A percentile compares a stretch with the other conserved stretches of the same genome.
Conservation (phyloP, 2,329 filamentous ascomycete genomes). For the Ascochyta viciae-villosae region DNA sequence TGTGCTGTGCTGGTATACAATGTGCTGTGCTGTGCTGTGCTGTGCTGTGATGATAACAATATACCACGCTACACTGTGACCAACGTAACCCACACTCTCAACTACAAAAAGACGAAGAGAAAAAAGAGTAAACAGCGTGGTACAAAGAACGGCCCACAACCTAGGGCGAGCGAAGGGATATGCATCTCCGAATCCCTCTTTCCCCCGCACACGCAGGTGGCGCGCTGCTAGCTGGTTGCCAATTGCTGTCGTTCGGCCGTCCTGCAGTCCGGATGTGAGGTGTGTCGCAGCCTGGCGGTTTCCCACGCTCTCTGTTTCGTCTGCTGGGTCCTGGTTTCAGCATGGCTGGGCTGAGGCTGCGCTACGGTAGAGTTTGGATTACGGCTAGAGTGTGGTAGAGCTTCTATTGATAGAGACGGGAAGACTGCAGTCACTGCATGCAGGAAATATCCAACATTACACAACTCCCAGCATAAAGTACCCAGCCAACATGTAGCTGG, state of each 20-base stretch:
- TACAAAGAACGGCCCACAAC: background rate
- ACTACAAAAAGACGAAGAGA: background rate
- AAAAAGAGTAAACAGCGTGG: background rate
- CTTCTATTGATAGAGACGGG: no score
- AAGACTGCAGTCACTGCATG: no score
- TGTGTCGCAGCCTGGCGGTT: slow-evolving; percentile 26
- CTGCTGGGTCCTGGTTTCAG: slow-evolving; percentile 20
- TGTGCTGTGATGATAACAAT: no score
- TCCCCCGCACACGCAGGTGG: background rate
- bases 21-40: no score
- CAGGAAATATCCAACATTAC: background rate
- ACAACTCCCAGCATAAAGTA: background rate
- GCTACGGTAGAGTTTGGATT: no score
- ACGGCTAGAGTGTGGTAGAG: no score
- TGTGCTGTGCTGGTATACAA: no score
- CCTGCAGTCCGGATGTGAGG: slow-evolving; percentile 18
- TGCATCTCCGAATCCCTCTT: background rate
- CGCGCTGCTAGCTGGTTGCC: slow-evolving; percentile 5
- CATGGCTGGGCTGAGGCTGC: no score
- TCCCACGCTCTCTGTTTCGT: slow-evolving; percentile 30
- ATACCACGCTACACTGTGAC: no score
- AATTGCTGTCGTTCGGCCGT: slow-evolving; percentile 17
- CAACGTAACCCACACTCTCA: no score
- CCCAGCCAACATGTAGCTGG: background rate
- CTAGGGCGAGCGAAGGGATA: slow-evolving; percentile 13